These are phyloP conservation scores for Halteria grandinella DNA, from an alignment of 73 alveolate species.

Conservation along the genomic window DNA sequence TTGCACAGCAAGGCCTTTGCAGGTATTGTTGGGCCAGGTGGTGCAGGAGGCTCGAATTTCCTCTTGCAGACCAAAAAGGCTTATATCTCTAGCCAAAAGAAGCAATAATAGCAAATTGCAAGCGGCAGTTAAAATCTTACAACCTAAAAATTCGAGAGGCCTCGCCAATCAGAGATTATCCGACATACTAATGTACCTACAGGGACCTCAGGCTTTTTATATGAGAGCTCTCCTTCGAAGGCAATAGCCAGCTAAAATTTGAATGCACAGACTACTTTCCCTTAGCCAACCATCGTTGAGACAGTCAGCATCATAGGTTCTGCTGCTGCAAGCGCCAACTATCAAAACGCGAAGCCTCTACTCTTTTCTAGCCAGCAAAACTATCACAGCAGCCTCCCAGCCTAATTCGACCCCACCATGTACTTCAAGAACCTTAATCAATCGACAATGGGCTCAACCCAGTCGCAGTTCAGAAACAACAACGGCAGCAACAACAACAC, in stretches of 20 bases:
- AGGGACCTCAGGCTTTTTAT: too few species aligned
- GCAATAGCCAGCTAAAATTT: too few species aligned
- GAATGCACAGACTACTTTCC: too few species aligned
- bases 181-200: background rate
- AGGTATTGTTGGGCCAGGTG: slow-evolving; percentile 34
- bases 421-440: too few species aligned
- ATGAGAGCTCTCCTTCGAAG: background rate
- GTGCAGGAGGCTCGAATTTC: slow-evolving; percentile 29
- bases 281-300: too few species aligned
- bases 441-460: too few species aligned
- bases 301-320: too few species aligned
- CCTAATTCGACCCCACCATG: too few species aligned
- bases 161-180: background rate
- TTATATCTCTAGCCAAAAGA: background rate
- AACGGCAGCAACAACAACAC: background rate
- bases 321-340: too few species aligned
- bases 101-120: background rate
- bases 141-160: background rate
- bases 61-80: slow-evolving; percentile 6
- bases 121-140: background rate
- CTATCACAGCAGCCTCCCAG: too few species aligned
- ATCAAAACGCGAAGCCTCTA: too few species aligned
- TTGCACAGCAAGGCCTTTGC: slow-evolving; percentile 35
- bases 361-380: too few species aligned
- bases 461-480: background rate